Conservation (phyloP, 139 green algal species). For the Coelastrella sp. region DNA sequence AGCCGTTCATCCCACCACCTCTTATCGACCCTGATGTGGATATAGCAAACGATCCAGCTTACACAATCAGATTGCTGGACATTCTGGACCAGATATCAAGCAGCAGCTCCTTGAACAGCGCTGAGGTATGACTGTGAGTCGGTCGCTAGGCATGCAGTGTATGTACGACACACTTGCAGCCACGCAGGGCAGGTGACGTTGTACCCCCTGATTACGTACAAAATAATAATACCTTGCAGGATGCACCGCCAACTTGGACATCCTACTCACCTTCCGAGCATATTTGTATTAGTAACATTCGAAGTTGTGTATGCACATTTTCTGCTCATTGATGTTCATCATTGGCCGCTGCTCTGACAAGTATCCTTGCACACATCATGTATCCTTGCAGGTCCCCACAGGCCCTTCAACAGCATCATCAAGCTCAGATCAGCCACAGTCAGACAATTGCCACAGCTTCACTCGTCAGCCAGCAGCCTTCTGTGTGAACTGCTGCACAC, state of each 20-base stretch:
- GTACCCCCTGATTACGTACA: too few relatives aligned
- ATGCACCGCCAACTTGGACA: too few relatives aligned
- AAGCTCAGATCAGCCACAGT: slow-evolving; percentile 25
- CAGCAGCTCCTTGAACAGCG: background rate
- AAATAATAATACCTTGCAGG: too few relatives aligned
- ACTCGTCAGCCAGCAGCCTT: slow-evolving; percentile 16
- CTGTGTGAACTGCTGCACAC: slow-evolving; percentile 50
- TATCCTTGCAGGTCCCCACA: background rate
- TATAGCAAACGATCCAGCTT: slow-evolving; percentile 39
- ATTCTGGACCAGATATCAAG: slow-evolving; percentile 29
- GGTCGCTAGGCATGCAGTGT: background rate
- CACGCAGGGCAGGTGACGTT: too few relatives aligned
- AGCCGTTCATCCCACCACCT: background rate
- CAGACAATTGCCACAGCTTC: background rate
- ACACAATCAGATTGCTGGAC: slow-evolving; percentile 28
- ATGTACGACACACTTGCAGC: background rate
- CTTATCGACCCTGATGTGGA: slow-evolving; percentile 35
- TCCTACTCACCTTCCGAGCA: too few relatives aligned
- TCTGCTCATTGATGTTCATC: too few relatives aligned
- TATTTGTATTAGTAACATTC: too few relatives aligned
- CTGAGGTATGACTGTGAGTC: background rate
- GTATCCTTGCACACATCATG: too few relatives aligned
- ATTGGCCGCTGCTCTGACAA: too few relatives aligned
- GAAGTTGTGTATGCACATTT: too few relatives aligned
- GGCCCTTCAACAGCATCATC: background rate